A percentile compares a stretch with the other conserved stretches of the same genome.
Conservation (phyloP, 345 rosid genomes). For the Populus deltoides region DNA sequence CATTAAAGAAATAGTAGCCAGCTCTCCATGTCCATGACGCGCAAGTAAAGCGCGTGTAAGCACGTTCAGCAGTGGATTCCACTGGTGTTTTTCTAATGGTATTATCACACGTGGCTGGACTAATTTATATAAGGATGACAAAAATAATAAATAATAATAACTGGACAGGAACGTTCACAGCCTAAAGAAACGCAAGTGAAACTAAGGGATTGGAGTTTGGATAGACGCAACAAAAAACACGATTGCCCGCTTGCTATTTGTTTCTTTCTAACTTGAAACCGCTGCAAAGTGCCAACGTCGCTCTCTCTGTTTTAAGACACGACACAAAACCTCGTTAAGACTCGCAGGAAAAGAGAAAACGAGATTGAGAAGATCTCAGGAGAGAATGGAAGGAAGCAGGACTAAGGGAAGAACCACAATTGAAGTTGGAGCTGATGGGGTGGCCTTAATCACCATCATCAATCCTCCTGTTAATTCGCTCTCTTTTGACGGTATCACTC, state of each 20-base stretch:
- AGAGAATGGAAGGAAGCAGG: neutral
- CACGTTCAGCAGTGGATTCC: neutral
- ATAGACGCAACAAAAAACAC: too few species aligned
- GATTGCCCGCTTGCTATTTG: too few species aligned
- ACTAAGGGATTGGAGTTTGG: too few species aligned
- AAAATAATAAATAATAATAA: too few species aligned
- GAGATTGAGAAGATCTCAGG: neutral
- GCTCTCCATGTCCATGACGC: neutral
- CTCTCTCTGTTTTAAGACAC: neutral
- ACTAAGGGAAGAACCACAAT: slow-evolving; percentile 51
- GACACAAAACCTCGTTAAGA: neutral
- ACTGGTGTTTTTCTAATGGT: too few species aligned
- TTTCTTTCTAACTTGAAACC: too few species aligned
- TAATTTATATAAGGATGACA: too few species aligned
- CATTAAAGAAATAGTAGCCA: neutral
- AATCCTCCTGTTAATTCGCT: slow-evolving; percentile 94
- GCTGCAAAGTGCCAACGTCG: neutral
- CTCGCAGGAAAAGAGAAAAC: neutral
- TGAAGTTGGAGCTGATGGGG: slow-evolving; percentile 85
- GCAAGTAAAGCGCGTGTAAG: slow-evolving; percentile 4
- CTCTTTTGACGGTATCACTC: slow-evolving; percentile 58
- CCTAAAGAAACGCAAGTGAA: too few species aligned
- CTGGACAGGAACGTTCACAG: too few species aligned
- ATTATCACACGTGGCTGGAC: too few species aligned
- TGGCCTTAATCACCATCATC: slow-evolving; percentile 80